phyloP scores from a whole-genome alignment of 2,329 filamentous ascomycete species.

The Tolypocladium nubicola region DNA sequence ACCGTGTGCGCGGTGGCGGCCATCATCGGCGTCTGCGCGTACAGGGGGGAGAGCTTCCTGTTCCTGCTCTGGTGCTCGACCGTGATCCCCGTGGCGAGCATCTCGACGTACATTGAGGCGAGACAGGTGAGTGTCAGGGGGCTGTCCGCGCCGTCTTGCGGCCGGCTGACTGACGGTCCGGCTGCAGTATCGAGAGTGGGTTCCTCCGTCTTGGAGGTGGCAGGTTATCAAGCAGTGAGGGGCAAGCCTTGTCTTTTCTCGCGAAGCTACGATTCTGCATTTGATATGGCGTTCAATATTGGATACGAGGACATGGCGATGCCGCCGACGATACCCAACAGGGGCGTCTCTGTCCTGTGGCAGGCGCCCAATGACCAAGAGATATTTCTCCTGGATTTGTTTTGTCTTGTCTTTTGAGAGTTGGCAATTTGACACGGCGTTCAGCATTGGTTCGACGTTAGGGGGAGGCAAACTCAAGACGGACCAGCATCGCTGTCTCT shows the following conservation, averaged over 20 bases:
- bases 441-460: too few species aligned
- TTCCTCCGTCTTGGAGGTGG: not conserved
- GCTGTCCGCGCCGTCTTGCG: not conserved
- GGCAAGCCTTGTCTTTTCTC: not conserved
- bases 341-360: not conserved
- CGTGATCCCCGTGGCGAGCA: not conserved
- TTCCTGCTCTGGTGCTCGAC: not conserved
- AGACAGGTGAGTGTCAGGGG: not conserved
- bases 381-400: not conserved
- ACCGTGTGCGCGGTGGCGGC: not conserved
- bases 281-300: not conserved
- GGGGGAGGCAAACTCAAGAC: not conserved
- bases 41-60: not conserved
- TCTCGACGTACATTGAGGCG: not conserved
- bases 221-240: not conserved
- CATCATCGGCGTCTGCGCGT: not conserved
- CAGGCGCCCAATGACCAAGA: not conserved
- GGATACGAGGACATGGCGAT: not conserved
- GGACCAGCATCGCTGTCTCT: not conserved
- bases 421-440: not conserved
- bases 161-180: not conserved
- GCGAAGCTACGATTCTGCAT: not conserved
- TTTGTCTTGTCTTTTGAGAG: not conserved
- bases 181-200: not conserved
- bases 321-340: not conserved